phyloP scores from a whole-genome alignment of 225 moss, liverwort and hornwort genomes.

The Bryoerythrophyllum caledonicum region DNA sequence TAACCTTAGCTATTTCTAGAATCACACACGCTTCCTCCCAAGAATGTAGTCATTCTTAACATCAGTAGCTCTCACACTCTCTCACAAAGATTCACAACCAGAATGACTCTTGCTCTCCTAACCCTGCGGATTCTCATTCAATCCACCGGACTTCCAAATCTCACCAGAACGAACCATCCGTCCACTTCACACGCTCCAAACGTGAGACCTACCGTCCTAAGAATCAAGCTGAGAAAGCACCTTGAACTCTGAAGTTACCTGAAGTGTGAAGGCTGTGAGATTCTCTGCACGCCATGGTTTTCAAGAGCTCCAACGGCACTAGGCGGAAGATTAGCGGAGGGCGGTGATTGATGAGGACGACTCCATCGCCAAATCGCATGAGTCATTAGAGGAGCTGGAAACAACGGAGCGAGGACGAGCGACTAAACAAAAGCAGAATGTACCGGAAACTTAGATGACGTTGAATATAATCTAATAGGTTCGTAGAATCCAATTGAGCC shows the following conservation, averaged over 20 bases:
- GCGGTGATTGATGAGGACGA: not conserved
- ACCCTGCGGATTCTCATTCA: not conserved
- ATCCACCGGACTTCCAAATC: not conserved
- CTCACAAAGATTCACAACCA: not conserved
- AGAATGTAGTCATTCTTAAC: not conserved
- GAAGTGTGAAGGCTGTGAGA: not conserved
- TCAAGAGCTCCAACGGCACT: constrained; percentile 16
- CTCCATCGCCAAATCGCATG: constrained; percentile 2
- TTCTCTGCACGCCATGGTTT: constrained; percentile 15
- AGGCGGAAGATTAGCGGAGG: not conserved
- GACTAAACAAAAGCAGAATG: no score
- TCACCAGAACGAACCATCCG: not conserved
- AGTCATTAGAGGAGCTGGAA: constrained; percentile 15
- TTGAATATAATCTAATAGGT: no score
- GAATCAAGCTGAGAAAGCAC: no score
- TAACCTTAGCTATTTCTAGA: not conserved
- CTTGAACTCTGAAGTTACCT: not conserved
- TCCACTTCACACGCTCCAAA: not conserved
- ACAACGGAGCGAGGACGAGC: not conserved
- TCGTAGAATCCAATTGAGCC: no score
- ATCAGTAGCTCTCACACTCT: not conserved
- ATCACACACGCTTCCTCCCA: not conserved
- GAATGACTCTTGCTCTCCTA: not conserved
- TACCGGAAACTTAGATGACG: no score
- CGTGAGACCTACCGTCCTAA: not conserved